Evolutionary conservation across 2,329 filamentous ascomycete species (phyloP), one percentile per base, ranked within the genome.

Genomic region (Peltaster fructicola): DNA sequence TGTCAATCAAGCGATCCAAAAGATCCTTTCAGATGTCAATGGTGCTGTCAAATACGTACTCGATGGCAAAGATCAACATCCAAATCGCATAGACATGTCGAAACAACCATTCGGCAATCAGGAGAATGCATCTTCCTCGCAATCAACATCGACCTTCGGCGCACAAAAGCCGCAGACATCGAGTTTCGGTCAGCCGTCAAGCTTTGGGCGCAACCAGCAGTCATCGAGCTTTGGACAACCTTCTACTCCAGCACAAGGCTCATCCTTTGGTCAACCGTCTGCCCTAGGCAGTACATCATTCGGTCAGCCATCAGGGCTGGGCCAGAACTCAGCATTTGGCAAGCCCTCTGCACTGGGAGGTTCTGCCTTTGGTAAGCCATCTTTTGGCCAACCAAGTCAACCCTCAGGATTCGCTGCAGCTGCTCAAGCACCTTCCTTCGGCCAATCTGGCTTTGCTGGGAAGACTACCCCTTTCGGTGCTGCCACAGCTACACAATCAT

Each of bases 41-140:
- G 77, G 72, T 3, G 82, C 84, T 1, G 60, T 77, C 21, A 63
- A 70, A 27, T 88, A 73, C 43, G 54, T 88, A 8, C 42, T 73
- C 7, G 62, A 68, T 4, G 68, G 64, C 12, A 67, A 65, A 26
- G 69, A 77, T 26, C 65, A 69, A 19, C 78, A 81, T 39, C 79
- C 79, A 1, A 90, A 88, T 43, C 65, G 80, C 19, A 55, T 64
- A 25, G 76, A 84, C 35, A 58, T 73, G 11, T 66, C 64, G 47
- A 54, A 59, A 59, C 34, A 52, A n/a, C 7, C 7, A 18, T 18
- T n/a, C n/a, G n/a, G n/a, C n/a, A n/a, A n/a, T n/a, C n/a, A 22
- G 12, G 18, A 22, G 14, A 29, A 29, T n/a, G 27, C 21, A 15
- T 22, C 27, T 7, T n/a, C n/a, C 5, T 9, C 13, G 10, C 22